A percentile compares a stretch with the other conserved stretches of the same genome.
phyloP scores from a whole-genome alignment of 257 asterid genomes.

The Solanum pimpinellifolium region DNA sequence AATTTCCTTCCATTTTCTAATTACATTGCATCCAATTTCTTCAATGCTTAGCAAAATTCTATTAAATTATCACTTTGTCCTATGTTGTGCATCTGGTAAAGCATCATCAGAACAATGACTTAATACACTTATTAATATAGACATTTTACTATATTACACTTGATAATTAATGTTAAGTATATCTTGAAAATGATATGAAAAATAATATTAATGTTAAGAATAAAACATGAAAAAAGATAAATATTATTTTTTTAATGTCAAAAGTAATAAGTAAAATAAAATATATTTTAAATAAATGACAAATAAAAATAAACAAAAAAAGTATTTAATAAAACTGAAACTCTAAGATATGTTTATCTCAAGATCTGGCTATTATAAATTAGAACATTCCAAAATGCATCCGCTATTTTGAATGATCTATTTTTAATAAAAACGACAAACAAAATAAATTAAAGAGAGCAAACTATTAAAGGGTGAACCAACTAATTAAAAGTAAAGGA shows the following conservation, averaged over 20 bases:
- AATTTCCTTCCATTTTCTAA: background rate
- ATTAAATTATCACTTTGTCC: background rate
- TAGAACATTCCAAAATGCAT: background rate
- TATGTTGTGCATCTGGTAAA: background rate
- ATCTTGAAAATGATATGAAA: too few relatives aligned
- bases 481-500: background rate
- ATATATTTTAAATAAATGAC: too few relatives aligned
- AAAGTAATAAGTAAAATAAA: too few relatives aligned
- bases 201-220: too few relatives aligned
- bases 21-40: background rate
- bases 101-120: background rate
- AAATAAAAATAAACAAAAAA: rapidly evolving
- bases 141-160: too few relatives aligned
- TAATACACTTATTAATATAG: too few relatives aligned
- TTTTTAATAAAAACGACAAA: too few relatives aligned
- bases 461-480: background rate
- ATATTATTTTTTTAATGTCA: too few relatives aligned
- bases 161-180: background rate
- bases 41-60: background rate
- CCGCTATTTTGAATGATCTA: too few relatives aligned
- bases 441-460: too few relatives aligned
- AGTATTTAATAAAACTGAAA: background rate
- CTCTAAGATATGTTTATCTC: background rate
- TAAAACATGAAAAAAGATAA: too few relatives aligned
- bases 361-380: background rate